Evolutionary conservation across 2,329 filamentous ascomycete species (phyloP).

Genomic region (Xylaria sp.): DNA sequence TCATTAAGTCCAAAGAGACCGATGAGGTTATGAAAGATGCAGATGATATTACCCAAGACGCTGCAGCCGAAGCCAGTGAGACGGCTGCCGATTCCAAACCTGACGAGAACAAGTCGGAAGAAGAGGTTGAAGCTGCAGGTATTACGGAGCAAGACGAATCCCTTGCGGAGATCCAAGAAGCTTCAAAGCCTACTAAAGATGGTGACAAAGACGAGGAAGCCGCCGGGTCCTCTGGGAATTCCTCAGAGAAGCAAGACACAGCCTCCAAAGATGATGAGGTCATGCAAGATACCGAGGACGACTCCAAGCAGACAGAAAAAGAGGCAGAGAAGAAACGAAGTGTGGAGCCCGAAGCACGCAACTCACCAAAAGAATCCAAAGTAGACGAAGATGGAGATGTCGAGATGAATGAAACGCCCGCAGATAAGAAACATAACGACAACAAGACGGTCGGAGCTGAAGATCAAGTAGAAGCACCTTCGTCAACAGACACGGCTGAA

Average conservation of each 20-base stretch:
- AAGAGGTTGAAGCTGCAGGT: slow-evolving; percentile 36
- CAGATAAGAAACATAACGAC: slow-evolving; percentile 54
- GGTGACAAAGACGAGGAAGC: slow-evolving; percentile 36
- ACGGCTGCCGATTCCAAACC: slow-evolving; percentile 41
- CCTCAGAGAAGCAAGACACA: slow-evolving; percentile 33
- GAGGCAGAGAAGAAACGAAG: slow-evolving; percentile 40
- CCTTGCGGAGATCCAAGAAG: slow-evolving; percentile 38
- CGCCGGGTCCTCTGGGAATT: slow-evolving; percentile 21
- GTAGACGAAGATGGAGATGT: slow-evolving; percentile 62
- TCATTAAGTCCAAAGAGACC: slow-evolving; percentile 51
- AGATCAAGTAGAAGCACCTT: slow-evolving; percentile 28
- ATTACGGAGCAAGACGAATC: slow-evolving; percentile 43
- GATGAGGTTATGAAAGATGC: slow-evolving; percentile 56
- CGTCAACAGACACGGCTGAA: slow-evolving; percentile 27
- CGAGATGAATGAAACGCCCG: slow-evolving; percentile 58
- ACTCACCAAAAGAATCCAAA: slow-evolving; percentile 44
- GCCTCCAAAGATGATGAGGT: slow-evolving; percentile 40
- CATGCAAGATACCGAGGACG: slow-evolving; percentile 42
- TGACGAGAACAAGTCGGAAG: slow-evolving; percentile 39
- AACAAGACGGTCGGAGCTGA: slow-evolving; percentile 36
- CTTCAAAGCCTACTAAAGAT: slow-evolving; percentile 51
- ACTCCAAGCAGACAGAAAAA: slow-evolving; percentile 32
- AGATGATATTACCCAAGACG: slow-evolving; percentile 37
- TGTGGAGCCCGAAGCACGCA: slow-evolving; percentile 41
- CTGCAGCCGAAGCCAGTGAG: slow-evolving; percentile 48